Conservation (phyloP, 2,329 filamentous ascomycete species). For the Lasiodiplodia sp. region DNA sequence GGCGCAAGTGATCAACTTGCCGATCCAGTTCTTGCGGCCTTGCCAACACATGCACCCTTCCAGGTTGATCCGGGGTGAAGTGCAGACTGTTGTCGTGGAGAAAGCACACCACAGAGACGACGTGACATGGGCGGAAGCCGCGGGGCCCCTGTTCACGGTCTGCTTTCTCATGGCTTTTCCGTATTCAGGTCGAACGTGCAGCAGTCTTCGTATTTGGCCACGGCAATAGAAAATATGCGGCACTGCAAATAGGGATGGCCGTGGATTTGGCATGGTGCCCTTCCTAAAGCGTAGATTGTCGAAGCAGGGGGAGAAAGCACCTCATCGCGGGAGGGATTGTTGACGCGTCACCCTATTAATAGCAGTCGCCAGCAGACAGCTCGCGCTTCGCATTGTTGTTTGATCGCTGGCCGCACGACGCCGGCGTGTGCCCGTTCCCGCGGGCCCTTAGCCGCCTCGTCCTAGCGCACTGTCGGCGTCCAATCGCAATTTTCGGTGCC, state of each 20-base stretch:
- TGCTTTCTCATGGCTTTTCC: background rate
- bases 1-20: background rate
- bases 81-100: background rate
- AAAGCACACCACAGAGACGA: background rate
- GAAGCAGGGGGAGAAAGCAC: background rate
- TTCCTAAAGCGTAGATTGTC: background rate
- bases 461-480: conserved; percentile 1
- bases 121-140: background rate
- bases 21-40: background rate
- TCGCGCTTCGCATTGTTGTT: conserved; percentile 16
- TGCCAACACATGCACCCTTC: background rate
- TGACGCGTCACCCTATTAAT: conserved; percentile 15
- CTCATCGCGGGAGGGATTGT: background rate
- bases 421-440: conserved; percentile 5
- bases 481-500: conserved; percentile 10
- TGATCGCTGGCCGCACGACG: conserved; percentile 1
- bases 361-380: conserved; percentile 6
- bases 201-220: background rate
- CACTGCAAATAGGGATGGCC: background rate
- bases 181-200: background rate
- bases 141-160: no score
- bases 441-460: background rate
- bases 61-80: background rate
- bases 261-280: background rate
- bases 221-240: background rate